These are phyloP conservation scores for Penicillium sclerotiorum DNA, from an alignment of 2,329 filamentous ascomycete genomes.

Conservation along the genomic window DNA sequence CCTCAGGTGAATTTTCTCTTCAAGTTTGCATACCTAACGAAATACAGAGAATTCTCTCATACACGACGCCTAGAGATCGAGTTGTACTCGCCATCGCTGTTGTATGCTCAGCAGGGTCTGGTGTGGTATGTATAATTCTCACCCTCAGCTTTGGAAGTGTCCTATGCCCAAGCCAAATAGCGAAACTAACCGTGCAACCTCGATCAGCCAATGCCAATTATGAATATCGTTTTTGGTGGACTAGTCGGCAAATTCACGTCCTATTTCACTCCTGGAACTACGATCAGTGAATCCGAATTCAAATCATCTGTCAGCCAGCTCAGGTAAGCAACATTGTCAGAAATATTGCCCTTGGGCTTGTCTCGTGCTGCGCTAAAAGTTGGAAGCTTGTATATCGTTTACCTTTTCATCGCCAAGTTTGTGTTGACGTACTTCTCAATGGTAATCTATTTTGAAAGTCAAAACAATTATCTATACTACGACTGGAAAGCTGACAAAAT, in stretches of 20 bases:
- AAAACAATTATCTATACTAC: too few relatives aligned
- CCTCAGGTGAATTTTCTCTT: not conserved
- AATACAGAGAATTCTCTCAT: not conserved
- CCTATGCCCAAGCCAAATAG: too few relatives aligned
- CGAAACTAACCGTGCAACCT: not conserved
- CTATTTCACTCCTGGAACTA: conserved; percentile 53
- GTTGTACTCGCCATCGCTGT: not conserved
- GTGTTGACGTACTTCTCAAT: conserved; percentile 58
- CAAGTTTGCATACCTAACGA: not conserved
- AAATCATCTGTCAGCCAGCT: conserved; percentile 52
- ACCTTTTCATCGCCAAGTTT: conserved; percentile 60
- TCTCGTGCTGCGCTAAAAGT: too few relatives aligned
- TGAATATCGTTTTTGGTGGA: conserved; percentile 62
- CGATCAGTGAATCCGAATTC: conserved; percentile 52
- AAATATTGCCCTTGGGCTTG: not conserved
- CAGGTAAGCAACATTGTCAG: conserved; percentile 24
- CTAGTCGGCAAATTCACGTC: conserved; percentile 59
- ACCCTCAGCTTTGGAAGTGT: too few relatives aligned
- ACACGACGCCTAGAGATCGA: not conserved
- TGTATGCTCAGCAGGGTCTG: not conserved
- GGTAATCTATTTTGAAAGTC: conserved; percentile 35
- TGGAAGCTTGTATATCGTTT: conserved; percentile 58
- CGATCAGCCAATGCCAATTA: conserved; percentile 46
- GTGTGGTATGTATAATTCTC: not conserved
- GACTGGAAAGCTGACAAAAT: conserved; percentile 5